These are phyloP conservation scores for Phaeotremella skinneri DNA, from an alignment of 768 basidiomycete species.

Conservation along the genomic window DNA sequence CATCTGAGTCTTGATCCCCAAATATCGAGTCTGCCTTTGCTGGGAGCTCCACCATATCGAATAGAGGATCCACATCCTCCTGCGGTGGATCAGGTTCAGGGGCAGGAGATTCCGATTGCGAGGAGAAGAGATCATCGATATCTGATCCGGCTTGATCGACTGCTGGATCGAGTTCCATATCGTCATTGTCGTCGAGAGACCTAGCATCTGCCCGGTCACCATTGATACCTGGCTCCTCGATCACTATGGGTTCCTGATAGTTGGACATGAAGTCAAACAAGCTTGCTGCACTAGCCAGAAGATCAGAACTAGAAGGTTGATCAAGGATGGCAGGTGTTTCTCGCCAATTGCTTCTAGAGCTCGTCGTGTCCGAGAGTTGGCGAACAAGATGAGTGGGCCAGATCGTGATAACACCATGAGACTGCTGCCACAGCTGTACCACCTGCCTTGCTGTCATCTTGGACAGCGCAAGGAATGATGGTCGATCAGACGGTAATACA, in stretches of 20 bases:
- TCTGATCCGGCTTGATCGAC: slow-evolving; percentile 7
- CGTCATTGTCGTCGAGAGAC: slow-evolving; percentile 12
- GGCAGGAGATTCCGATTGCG: slow-evolving; percentile 11
- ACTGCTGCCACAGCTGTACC: slow-evolving; percentile 10
- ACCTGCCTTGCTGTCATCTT: slow-evolving; percentile 15
- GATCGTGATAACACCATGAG: slow-evolving; percentile 22
- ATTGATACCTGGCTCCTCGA: not conserved
- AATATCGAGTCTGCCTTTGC: not conserved
- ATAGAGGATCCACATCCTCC: slow-evolving; percentile 1
- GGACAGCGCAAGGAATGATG: not conserved
- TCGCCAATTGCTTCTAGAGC: not conserved
- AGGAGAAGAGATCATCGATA: slow-evolving; percentile 27
- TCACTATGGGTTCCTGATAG: slow-evolving; percentile 16
- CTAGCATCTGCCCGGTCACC: slow-evolving; percentile 13
- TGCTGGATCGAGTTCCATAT: slow-evolving; percentile 16
- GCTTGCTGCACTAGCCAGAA: slow-evolving; percentile 9
- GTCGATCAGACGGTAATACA: not conserved
- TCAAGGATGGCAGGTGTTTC: not conserved
- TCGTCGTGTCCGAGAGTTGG: not conserved
- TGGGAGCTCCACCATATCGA: not conserved
- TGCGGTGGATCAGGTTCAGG: not conserved
- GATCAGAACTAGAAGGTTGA: slow-evolving; percentile 6
- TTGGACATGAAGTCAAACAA: slow-evolving; percentile 21
- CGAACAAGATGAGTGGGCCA: slow-evolving; percentile 23
- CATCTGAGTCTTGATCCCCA: not conserved